Percentiles rank a stretch among this genome's conserved stretches.
phyloP scores from a whole-genome alignment of 1,139 yeast genomes.

The Pichia sp. region DNA sequence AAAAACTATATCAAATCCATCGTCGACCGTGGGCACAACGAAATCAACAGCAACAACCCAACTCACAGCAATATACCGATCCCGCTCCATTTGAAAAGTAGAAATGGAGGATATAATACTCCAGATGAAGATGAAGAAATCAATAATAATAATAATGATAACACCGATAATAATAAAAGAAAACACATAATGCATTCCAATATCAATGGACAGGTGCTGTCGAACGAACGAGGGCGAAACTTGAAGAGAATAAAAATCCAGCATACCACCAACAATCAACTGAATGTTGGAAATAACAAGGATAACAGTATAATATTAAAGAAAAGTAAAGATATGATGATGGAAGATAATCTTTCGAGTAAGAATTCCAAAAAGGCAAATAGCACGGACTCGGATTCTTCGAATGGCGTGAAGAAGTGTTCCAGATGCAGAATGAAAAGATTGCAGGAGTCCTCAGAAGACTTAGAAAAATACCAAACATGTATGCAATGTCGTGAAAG shows the following conservation, averaged over 20 bases:
- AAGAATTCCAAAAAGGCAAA: not conserved
- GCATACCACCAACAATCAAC: not conserved
- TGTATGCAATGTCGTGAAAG: constrained; percentile 39
- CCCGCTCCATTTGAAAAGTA: not conserved
- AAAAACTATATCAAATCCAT: constrained; percentile 21
- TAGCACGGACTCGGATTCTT: not conserved
- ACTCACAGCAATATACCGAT: not conserved
- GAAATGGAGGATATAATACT: not conserved
- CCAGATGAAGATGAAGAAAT: not conserved
- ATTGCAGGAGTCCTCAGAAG: constrained; percentile 31
- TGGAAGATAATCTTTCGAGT: not conserved
- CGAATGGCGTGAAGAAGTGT: constrained; percentile 33
- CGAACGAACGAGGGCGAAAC: not conserved
- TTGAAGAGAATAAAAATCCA: not conserved
- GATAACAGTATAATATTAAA: not conserved
- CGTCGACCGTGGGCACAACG: constrained; percentile 14
- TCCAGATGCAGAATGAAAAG: constrained; percentile 42
- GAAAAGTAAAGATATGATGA: not conserved
- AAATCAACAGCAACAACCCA: not conserved
- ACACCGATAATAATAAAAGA: not conserved
- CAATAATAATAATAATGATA: not conserved
- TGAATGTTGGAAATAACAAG: not conserved
- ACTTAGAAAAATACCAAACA: constrained; percentile 38
- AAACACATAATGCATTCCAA: not conserved
- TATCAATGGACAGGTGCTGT: not conserved